Evolutionary conservation across 140 eudicot genomes (phyloP).

Genomic region (Senecio squalidus): DNA sequence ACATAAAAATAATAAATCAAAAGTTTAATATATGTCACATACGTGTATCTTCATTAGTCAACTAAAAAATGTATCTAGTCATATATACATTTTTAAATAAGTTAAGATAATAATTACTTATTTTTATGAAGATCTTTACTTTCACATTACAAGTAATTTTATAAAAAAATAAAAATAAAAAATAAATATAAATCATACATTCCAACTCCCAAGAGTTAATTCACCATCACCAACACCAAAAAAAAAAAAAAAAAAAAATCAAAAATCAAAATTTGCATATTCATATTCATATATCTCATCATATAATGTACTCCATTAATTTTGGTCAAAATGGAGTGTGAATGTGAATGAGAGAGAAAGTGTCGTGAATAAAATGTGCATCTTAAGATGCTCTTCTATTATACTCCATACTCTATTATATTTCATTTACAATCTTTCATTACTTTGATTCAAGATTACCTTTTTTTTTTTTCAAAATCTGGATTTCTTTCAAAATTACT

Average conservation of each 20-base stretch:
- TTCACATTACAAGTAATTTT: neutral
- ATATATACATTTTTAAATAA: too few species aligned
- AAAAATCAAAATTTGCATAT: neutral
- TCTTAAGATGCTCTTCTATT: constrained; percentile 18
- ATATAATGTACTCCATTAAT: constrained; percentile 15
- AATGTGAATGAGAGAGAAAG: constrained; percentile 24
- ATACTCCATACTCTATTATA: neutral
- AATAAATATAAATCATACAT: neutral
- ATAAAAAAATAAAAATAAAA: neutral
- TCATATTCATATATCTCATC: neutral
- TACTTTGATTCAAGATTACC: neutral
- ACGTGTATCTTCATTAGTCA: too few species aligned
- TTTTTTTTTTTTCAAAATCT: neutral
- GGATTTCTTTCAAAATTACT: too few species aligned
- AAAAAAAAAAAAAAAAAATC: neutral
- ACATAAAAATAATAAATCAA: too few species aligned
- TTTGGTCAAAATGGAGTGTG: constrained; percentile 33
- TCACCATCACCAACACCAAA: constrained; percentile 2
- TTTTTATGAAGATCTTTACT: neutral
- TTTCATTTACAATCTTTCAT: neutral
- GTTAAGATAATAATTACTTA: too few species aligned
- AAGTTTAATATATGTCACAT: too few species aligned
- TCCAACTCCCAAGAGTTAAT: constrained; percentile 4
- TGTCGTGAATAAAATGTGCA: constrained; percentile 25
- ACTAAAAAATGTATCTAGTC: too few species aligned